Conservation (phyloP, 2,329 filamentous ascomycete genomes). For the Colletotrichum liriopes region DNA sequence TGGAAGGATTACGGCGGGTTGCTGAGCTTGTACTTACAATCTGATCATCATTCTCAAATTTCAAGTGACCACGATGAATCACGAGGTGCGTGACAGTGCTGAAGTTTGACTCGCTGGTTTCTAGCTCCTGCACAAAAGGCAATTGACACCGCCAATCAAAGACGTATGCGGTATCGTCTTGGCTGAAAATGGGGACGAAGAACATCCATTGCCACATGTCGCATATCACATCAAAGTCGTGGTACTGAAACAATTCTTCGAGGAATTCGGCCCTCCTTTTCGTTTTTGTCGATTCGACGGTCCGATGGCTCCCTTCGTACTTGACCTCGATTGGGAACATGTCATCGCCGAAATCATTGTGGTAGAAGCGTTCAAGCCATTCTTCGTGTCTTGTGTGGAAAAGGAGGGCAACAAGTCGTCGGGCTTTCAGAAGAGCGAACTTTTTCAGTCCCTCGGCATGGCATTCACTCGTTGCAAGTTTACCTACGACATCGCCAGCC, state of each 20-base stretch:
- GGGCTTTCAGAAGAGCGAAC: not conserved
- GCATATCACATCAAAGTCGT: not conserved
- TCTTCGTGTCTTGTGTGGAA: not conserved
- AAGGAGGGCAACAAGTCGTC: not conserved
- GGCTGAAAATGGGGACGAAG: not conserved
- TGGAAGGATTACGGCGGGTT: not conserved
- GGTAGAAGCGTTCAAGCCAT: not conserved
- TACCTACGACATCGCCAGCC: not conserved
- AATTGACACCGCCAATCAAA: not conserved
- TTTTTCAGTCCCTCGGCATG: not conserved
- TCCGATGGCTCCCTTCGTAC: not conserved
- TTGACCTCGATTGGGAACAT: not conserved
- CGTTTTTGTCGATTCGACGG: not conserved
- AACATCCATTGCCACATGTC: slow-evolving; percentile 2
- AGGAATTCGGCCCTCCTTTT: not conserved
- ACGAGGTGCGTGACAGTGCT: not conserved
- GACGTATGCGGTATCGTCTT: not conserved
- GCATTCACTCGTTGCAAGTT: not conserved
- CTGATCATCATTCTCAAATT: not conserved
- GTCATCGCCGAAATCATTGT: not conserved
- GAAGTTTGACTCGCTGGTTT: not conserved
- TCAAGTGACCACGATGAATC: not conserved
- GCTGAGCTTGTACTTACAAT: not conserved
- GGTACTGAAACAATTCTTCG: not conserved
- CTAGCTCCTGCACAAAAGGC: not conserved